Evolutionary conservation across 495 filamentous ascomycete species (phyloP).

Genomic region (Penicillium salamii): DNA sequence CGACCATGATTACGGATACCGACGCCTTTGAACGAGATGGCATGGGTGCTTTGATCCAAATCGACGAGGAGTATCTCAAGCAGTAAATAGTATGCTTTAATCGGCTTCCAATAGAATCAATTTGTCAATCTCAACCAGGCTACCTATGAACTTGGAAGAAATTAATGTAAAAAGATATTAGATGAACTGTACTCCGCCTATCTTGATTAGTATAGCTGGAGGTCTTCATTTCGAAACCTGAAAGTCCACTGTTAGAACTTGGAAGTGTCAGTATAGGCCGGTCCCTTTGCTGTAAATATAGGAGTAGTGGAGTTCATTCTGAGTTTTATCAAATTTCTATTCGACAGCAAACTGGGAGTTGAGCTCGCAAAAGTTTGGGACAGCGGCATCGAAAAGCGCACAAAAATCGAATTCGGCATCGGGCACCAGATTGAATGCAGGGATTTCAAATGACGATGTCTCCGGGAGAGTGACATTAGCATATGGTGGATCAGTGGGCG

Average conservation of each 20-base stretch:
- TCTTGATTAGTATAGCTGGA: too few species aligned
- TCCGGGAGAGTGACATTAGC: neutral
- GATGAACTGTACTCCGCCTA: too few species aligned
- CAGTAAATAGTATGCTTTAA: neutral
- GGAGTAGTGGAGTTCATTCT: too few species aligned
- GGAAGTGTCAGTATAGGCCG: too few species aligned
- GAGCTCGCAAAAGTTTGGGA: neutral
- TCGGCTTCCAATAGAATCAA: neutral
- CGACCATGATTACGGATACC: constrained; percentile 32
- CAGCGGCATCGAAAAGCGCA: constrained; percentile 2
- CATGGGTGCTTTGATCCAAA: constrained; percentile 23
- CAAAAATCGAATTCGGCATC: constrained; percentile 14
- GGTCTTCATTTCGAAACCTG: too few species aligned
- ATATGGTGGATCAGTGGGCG: neutral
- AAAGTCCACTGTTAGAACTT: too few species aligned
- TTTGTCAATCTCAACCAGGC: too few species aligned
- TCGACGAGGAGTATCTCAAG: constrained; percentile 28
- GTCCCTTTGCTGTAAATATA: too few species aligned
- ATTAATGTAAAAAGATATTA: too few species aligned
- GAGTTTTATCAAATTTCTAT: neutral
- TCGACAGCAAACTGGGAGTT: neutral
- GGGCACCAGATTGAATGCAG: neutral
- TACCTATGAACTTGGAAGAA: too few species aligned
- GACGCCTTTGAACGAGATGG: constrained; percentile 30
- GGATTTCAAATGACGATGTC: neutral